Evolutionary conservation across 2,329 filamentous ascomycete genomes (phyloP), one percentile per base, ranked within the genome.

Genomic region (Dactylellina drechsleri): DNA sequence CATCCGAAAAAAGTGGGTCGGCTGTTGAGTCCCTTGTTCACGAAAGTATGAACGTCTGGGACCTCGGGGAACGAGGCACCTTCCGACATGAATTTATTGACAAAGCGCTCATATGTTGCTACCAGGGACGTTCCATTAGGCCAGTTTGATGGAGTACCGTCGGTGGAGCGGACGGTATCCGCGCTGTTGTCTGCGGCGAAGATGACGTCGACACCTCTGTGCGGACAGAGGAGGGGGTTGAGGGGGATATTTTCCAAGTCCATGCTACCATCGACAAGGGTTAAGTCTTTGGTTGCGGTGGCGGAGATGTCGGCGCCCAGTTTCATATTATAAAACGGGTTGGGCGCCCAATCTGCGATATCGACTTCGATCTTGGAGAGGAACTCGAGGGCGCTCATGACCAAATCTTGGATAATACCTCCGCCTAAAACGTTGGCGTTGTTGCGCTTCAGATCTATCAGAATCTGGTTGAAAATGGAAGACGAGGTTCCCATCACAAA

Each of bases 401-500:
- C 78, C 36, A 86, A 81, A 4, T 79, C 80, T 1, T 85, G 85
- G 6, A 88, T 79, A 40, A 85, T 82, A 0, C 83, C 80, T 2
- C 61, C 56, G 36, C 70, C 64, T 1, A 85, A 85, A 0, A 86
- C 80, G 26, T 83, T 82, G 20, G 82, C 81, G 8, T 81, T 79
- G 4, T 81, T 79, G 41, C 81, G 81, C 77, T 92, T 86, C 66
- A 94, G 84, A 10, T 87, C 82, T 2, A 93, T 84, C 16, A 96
- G 82, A 79, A 91, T 87, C 79, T 89, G 85, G 83, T 96, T 97
- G 85, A 97, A 97, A 1, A 97, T 85, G 0, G 91, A 90, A 0
- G 90, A 92, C 20, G 90, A 92, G 0, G 93, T 96, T 59, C 93
- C 93, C 88, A 96, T 92, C 26, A 96, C 84, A 80, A 87, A 97